Conservation (phyloP, 495 filamentous ascomycete species). For the Neurospora terricola region DNA sequence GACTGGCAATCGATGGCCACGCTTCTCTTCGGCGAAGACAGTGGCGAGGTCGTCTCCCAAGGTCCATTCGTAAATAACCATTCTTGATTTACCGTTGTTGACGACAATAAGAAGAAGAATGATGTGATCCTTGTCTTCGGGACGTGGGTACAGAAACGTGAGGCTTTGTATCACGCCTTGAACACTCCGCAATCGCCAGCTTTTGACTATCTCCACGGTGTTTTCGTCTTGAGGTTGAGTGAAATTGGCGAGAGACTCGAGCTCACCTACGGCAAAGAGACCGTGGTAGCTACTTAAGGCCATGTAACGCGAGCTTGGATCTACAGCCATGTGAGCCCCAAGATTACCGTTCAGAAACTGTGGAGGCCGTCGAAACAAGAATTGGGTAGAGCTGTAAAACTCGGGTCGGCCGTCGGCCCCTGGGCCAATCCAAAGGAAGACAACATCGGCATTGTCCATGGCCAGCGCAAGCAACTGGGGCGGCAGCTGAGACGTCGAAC, state of each 20-base stretch:
- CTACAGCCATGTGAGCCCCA: constrained; percentile 73
- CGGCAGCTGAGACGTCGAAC: constrained; percentile 35
- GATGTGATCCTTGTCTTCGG: constrained; percentile 54
- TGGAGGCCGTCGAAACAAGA: constrained; percentile 46
- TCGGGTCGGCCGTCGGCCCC: constrained; percentile 32
- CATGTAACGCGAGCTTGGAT: constrained; percentile 52
- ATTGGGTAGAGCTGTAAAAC: constrained; percentile 41
- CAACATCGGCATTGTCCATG: constrained; percentile 55
- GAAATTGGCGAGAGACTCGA: constrained; percentile 42
- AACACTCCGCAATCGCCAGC: constrained; percentile 47
- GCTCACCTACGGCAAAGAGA: constrained; percentile 48
- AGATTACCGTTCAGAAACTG: constrained; percentile 28
- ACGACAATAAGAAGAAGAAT: constrained; percentile 67
- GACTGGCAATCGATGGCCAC: constrained; percentile 41
- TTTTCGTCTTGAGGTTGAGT: constrained; percentile 25
- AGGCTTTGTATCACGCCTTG: constrained; percentile 73
- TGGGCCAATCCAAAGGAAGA: constrained; percentile 57
- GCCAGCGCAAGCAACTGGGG: constrained; percentile 69
- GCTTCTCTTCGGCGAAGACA: constrained; percentile 28
- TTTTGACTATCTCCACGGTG: constrained; percentile 32
- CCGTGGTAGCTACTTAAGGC: constrained; percentile 33
- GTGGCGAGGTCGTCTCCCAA: constrained; percentile 25
- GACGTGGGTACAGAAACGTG: constrained; percentile 71
- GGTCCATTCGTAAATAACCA: constrained; percentile 72
- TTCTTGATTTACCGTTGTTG: constrained; percentile 46